Percentiles rank a stretch among this genome's conserved stretches.
These are phyloP conservation scores for Volvox reticuliferus DNA, from an alignment of 139 green algal species.

Conservation along the genomic window DNA sequence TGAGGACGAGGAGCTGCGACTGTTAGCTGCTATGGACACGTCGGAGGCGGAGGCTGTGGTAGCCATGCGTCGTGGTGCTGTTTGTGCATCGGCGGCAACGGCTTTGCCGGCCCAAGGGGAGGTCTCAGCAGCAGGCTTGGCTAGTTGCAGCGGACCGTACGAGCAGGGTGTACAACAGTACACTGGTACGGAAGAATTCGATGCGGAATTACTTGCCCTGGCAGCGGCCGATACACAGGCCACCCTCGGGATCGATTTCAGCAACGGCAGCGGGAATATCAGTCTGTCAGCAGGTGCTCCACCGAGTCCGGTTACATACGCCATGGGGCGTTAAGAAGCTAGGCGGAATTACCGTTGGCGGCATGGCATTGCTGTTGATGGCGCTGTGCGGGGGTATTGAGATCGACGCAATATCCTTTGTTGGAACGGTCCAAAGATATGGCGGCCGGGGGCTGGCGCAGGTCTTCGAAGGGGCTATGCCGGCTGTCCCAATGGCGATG, in stretches of 20 bases:
- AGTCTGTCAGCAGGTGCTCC: neutral
- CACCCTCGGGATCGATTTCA: too few species aligned
- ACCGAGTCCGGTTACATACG: neutral
- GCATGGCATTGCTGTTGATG: too few species aligned
- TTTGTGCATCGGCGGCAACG: neutral
- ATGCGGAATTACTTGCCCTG: slow-evolving; percentile 20
- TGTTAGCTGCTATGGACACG: slow-evolving; percentile 9
- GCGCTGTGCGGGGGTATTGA: too few species aligned
- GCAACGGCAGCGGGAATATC: neutral
- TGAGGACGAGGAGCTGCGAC: neutral
- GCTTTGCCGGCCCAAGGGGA: neutral
- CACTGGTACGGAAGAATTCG: neutral
- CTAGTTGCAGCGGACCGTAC: neutral
- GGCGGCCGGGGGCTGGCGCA: too few species aligned
- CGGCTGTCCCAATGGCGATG: too few species aligned
- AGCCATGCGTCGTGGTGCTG: neutral
- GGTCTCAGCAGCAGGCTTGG: neutral
- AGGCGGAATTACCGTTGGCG: too few species aligned
- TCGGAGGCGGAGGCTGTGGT: neutral
- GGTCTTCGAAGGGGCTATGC: too few species aligned
- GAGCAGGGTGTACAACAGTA: neutral
- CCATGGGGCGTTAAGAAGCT: neutral
- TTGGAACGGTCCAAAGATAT: too few species aligned
- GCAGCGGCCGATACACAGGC: neutral
- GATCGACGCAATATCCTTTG: too few species aligned